Evolutionary conservation across 257 asterid genomes (phyloP), one percentile per base, ranked within the genome.

Genomic region (Fraxinus americana): DNA sequence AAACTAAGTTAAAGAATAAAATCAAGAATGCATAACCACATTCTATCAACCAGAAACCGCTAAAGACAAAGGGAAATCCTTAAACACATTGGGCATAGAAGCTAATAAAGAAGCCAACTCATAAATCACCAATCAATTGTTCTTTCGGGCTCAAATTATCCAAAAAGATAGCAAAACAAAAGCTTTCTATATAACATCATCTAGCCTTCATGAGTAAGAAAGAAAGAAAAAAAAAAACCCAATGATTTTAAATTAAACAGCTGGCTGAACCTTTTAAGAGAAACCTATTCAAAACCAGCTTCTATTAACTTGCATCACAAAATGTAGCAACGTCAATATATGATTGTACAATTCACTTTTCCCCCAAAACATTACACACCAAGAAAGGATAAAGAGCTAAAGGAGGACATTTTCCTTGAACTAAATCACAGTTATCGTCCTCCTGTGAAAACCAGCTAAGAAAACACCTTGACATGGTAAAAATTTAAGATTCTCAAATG

Each of bases 21-120:
- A 59, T 59, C 67, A 59, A 59, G 11, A 59, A 59, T 59, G 67
- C 67, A 59, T 59, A 23, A 21, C 67, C 67, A n/a, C 29, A 59
- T 23, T 59, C 30, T 48, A 59, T 59, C 32, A 21, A 59, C 67
- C 30, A 59, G 67, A 13, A 59, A 59, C 29, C 21, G 9, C 30
- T n/a, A 59, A 21, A 59, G 67, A n/a, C 8, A 21, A 59, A 59
- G 67, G 67, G 21, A 59, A n/a, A 59, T 21, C 67, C 67, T 57
- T n/a, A 59, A 21, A 59, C 30, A 2, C 30, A 30, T 59, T 2
- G 13, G 14, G 7, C 19, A n/a, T 57, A 57, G 67, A 57, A 57
- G 65, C 65, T 25, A 54, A 54, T 16, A 54, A 19, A 54, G 29
- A 54, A 54, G 13, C 30, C 67, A 59, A 59, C 30, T 59, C 67